Base-by-base conservation (phyloP, 352 stramenopile genomes). In the Phytophthora chlamydospora region DNA sequence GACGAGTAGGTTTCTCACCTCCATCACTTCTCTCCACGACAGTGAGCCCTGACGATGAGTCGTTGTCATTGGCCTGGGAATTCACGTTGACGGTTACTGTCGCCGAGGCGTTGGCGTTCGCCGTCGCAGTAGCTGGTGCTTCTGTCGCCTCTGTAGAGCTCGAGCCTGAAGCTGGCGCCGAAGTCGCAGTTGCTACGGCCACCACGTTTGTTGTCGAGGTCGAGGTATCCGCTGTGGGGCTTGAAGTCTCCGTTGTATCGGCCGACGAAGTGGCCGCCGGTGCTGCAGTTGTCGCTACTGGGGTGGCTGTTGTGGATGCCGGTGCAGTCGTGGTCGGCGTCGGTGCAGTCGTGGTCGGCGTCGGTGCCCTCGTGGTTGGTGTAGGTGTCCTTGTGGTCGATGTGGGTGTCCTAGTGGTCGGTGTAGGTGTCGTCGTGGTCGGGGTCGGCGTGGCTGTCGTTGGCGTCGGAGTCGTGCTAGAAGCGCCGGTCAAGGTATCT, bases 21-120 rank as follows among this genome's bases (percentile, higher is more conserved):
- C 46, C 10, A 16, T 32, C 50, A 29, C 42, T 65, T 24, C 7
- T 60, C 39, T 62, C 46, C 14, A 67, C 29, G 19, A 19, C 13
- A 0, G 19, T 24, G 16, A 57, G 8, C 11, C 51, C 52, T 10
- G 67, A 69, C 1, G 57, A 68, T n/a, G 33, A 33, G 32, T 62
- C 52, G n/a, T 19, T 49, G 17, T 66, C 68, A 21, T 38, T 35
- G 7, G 40, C 55, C 1, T 58, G 35, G 9, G 62, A 66, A 35
- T 54, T 34, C 10, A 57, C 42, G 17, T 57, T 49, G 16, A 70
- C 42, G 17, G 68, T 52, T 13, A 75, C 52, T 6, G 62, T 75
- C 3, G 62, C 46, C 10, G 68, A 58, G 2, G 68, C 58, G 12
- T 60, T 73, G 17, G 68, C 57, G 11, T 34, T 73, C 24, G 67